Evolutionary conservation across 495 filamentous ascomycete species (phyloP), one percentile per base, ranked within the genome.

Genomic region (Echria macrotheca): DNA sequence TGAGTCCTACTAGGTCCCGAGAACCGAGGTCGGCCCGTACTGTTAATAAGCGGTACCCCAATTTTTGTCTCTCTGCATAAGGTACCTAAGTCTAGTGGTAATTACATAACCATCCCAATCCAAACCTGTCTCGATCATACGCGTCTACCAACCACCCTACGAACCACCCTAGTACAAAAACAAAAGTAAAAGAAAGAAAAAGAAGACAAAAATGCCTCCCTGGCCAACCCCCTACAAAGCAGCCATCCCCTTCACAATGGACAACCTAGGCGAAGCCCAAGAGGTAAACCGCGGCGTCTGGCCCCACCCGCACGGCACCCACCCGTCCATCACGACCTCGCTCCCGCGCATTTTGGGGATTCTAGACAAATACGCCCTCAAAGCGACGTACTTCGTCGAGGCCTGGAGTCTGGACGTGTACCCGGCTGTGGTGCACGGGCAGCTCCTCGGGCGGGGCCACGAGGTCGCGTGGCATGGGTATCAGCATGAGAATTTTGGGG

Each of bases 251-350:
- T 55, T 68, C 45, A 68, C 63, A 1, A 57, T 68, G 57, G 65
- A 68, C 61, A 68, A 68, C 48, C 54, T 68, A 10, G 65, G 65
- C 44, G 65, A 68, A 60, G 65, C 65, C n/a, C 61, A 64, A 42
- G 63, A 65, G 44, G 58, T 68, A 14, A 44, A 56, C 38, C 40
- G 45, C 8, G 47, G 47, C 47, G 22, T 50, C 28, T 68, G 65
- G 63, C 29, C 50, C 0, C 35, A 51, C 18, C 58, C 63, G 10
- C 49, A 58, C 43, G 65, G 65, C 21, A 59, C 47, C 9, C 62
- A 65, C 56, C 55, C 50, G 5, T 44, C 60, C 5, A 52, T 64
- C n/a, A 57, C 42, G n/a, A 40, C 45, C 44, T 43, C 54, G 29
- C 52, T 68, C 3, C 65, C 65, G 5, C 63, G 61, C 19, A 66